Base-by-base conservation (phyloP, 2,329 filamentous ascomycete genomes). In the Acrodontium crateriforme region DNA sequence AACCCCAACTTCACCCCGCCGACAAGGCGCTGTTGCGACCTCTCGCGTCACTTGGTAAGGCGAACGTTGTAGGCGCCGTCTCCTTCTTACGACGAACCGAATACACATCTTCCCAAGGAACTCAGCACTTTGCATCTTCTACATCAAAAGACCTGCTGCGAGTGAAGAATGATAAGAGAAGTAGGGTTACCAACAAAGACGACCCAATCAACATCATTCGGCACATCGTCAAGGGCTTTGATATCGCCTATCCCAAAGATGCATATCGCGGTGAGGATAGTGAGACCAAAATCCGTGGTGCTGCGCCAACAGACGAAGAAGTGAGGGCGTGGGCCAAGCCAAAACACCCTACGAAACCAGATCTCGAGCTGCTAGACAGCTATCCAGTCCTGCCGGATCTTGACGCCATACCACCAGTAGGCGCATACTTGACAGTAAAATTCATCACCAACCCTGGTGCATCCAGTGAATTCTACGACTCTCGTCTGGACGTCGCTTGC, bases 51-150 rank as follows among this genome's bases (percentile, higher is more conserved):
- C 69, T 98, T 13, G 84, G 83, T 44, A 92, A 93, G 55, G 76
- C 78, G 24, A 80, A 81, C 42, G 69, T 74, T 22, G 78, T 82
- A 37, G 67, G 77, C 11, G 76, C 78, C 38, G 83, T 93, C 29
- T 93, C 83, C 38, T 98, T 98, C 68, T 69, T 98, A 42, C 82
- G 89, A 32, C 74, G 87, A 46, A 95, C 89, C 31, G 89, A 98
- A 55, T 95, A 95, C 59, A 94, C 93, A 47, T 81, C 80, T 11
- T 59, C 60, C 13, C 58, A 57, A 28, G 50, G 52, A 8, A 53
- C 41, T 36, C 52, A 60, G 10, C 54, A 58, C 29, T 61, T 63
- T 30, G 65, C 70, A 27, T 63, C 64, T 0, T 65, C 63, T 16
- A 66, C 65, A 15, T 65, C 69, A 3, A 66, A 67, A 36, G 60